Evolutionary conservation across 257 asterid genomes (phyloP).

Genomic region (Nicotiana tabacum): DNA sequence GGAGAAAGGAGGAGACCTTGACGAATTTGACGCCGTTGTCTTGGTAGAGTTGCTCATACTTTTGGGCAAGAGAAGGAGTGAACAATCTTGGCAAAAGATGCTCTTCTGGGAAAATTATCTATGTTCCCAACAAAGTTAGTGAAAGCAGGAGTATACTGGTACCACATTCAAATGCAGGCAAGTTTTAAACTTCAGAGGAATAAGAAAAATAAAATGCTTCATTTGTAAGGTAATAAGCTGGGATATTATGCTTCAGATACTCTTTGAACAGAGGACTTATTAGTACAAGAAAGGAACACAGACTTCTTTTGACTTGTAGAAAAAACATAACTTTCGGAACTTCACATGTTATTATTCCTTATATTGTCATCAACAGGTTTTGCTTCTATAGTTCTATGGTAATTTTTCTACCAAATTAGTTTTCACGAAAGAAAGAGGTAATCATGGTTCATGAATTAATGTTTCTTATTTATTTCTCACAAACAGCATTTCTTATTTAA

Average conservation of each 20-base stretch:
- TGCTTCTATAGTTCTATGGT: background rate
- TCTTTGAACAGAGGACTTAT: background rate
- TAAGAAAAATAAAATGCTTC: background rate
- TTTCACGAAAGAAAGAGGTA: background rate
- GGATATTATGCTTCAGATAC: background rate
- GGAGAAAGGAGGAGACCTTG: constrained; percentile 51
- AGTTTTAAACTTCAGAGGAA: background rate
- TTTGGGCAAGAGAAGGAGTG: constrained; percentile 80
- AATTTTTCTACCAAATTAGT: background rate
- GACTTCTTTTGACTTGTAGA: background rate
- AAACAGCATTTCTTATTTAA: background rate
- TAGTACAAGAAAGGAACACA: background rate
- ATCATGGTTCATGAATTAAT: background rate
- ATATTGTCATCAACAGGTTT: background rate
- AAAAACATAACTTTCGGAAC: background rate
- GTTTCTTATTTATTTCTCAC: background rate
- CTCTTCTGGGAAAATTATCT: constrained; percentile 84
- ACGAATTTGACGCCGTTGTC: constrained; percentile 75
- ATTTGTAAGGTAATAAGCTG: background rate
- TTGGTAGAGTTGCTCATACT: constrained; percentile 72
- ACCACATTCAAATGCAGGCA: constrained; percentile 1
- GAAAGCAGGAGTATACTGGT: background rate
- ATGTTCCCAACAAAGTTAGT: constrained; percentile 11
- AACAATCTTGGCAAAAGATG: constrained; percentile 80
- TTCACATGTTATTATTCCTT: background rate